These are phyloP conservation scores for Aspergillus quadricinctus DNA, from an alignment of 2,329 filamentous ascomycete species.

Conservation along the genomic window DNA sequence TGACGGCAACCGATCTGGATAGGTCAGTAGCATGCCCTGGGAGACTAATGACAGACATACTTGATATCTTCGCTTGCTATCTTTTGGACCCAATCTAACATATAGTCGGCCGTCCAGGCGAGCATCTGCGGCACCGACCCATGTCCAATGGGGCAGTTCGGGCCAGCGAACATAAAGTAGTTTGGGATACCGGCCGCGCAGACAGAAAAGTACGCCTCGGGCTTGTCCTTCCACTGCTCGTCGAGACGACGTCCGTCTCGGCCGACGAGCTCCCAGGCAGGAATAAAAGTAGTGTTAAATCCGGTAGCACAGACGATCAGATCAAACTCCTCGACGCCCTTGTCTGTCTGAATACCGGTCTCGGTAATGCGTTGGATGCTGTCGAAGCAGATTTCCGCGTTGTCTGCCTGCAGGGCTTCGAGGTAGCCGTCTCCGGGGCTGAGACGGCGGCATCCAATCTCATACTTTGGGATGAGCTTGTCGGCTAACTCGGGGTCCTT, in stretches of 20 bases:
- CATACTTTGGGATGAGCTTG: slow-evolving; percentile 21
- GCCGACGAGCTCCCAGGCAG: slow-evolving; percentile 33
- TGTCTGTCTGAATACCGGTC: slow-evolving; percentile 16
- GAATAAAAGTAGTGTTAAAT: slow-evolving; percentile 37
- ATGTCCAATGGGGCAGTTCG: slow-evolving; percentile 19
- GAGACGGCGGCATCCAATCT: slow-evolving; percentile 25
- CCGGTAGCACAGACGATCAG: slow-evolving; percentile 39
- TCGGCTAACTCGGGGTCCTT: slow-evolving; percentile 14
- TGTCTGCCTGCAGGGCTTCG: slow-evolving; percentile 21
- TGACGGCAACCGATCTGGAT: slow-evolving; percentile 11
- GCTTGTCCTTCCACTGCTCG: slow-evolving; percentile 18
- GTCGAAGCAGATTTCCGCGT: slow-evolving; percentile 17
- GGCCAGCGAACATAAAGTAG: slow-evolving; percentile 26
- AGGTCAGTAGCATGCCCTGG: neutral
- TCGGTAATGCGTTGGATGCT: slow-evolving; percentile 20
- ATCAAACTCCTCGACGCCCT: slow-evolving; percentile 22
- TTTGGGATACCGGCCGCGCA: slow-evolving; percentile 22
- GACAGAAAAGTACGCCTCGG: slow-evolving; percentile 22
- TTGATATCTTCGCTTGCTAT: slow-evolving; percentile 18
- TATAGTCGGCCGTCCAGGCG: slow-evolving; percentile 19
- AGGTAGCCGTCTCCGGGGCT: slow-evolving; percentile 27
- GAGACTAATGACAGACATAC: neutral
- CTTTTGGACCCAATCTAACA: slow-evolving; percentile 25
- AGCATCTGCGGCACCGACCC: slow-evolving; percentile 16
- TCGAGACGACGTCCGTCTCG: slow-evolving; percentile 16